phyloP scores from a whole-genome alignment of 805 yeast species.

The Starmerella gropengiesseri region DNA sequence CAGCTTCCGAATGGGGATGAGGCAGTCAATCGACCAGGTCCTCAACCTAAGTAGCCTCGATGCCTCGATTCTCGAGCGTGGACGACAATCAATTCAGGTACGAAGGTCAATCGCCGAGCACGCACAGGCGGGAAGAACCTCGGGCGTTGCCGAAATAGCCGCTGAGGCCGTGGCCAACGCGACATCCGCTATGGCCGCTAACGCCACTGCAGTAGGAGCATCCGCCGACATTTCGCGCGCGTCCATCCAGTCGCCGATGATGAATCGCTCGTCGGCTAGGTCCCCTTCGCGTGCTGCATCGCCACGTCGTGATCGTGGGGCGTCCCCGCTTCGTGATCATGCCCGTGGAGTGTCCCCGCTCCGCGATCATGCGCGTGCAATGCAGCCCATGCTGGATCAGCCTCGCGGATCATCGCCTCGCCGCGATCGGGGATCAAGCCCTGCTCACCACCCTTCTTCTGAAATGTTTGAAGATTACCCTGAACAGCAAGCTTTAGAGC shows the following conservation, averaged over 20 bases:
- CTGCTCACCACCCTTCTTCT: not conserved
- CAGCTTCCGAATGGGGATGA: constrained; percentile 4
- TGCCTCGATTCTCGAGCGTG: constrained; percentile 21
- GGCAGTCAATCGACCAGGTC: constrained; percentile 18
- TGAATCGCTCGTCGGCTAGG: not conserved
- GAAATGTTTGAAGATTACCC: constrained; percentile 35
- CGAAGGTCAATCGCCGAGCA: constrained; percentile 2
- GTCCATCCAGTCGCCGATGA: not conserved
- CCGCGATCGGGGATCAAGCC: too few species aligned
- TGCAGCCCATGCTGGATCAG: too few species aligned
- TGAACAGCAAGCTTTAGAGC: constrained; percentile 69
- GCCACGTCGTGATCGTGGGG: not conserved
- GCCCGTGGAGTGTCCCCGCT: too few species aligned
- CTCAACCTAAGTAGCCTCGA: constrained; percentile 20
- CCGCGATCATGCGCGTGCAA: too few species aligned
- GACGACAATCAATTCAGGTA: constrained; percentile 21
- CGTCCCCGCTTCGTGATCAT: not conserved
- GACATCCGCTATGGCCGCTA: not conserved
- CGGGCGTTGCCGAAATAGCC: not conserved
- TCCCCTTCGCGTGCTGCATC: constrained; percentile 1
- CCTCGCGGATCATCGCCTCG: too few species aligned
- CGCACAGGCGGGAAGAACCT: not conserved
- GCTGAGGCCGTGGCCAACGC: not conserved
- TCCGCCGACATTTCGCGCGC: constrained; percentile 1
- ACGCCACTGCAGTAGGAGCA: not conserved